These are phyloP conservation scores for Trametes meyenii DNA, from an alignment of 768 basidiomycete species.

Conservation along the genomic window DNA sequence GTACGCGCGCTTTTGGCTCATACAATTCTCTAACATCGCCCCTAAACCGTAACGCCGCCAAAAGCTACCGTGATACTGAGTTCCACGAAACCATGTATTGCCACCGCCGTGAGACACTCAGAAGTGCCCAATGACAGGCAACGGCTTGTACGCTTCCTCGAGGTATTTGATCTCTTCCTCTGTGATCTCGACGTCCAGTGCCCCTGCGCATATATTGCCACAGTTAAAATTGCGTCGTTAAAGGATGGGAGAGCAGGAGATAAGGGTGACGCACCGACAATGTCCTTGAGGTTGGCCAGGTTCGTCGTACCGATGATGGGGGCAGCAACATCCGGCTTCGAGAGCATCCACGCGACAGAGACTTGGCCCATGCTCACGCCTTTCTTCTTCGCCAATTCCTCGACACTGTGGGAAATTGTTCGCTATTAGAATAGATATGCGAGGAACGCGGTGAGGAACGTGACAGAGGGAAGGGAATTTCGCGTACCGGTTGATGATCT, in stretches of 20 bases:
- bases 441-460: too few relatives aligned
- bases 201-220: too few relatives aligned
- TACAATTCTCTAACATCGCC: too few relatives aligned
- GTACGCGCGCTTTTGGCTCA: too few relatives aligned
- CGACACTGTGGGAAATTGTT: slow-evolving; percentile 28
- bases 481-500: slow-evolving; percentile 37
- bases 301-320: slow-evolving; percentile 37
- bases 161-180: slow-evolving; percentile 60
- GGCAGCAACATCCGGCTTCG: slow-evolving; percentile 30
- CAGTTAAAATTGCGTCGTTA: too few relatives aligned
- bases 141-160: slow-evolving; percentile 53
- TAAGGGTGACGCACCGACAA: slow-evolving; percentile 29
- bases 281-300: slow-evolving; percentile 39
- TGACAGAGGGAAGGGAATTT: background rate
- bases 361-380: slow-evolving; percentile 40
- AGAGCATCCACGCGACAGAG: slow-evolving; percentile 38
- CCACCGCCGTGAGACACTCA: slow-evolving; percentile 35
- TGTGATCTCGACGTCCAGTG: slow-evolving; percentile 49
- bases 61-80: too few relatives aligned
- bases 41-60: too few relatives aligned
- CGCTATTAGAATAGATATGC: too few relatives aligned
- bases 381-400: slow-evolving; percentile 44
- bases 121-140: slow-evolving; percentile 30
- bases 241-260: background rate
- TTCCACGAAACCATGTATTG: too few relatives aligned